Evolutionary conservation across 345 rosid genomes (phyloP), one percentile per base, ranked within the genome.

Genomic region (Firmiana major): DNA sequence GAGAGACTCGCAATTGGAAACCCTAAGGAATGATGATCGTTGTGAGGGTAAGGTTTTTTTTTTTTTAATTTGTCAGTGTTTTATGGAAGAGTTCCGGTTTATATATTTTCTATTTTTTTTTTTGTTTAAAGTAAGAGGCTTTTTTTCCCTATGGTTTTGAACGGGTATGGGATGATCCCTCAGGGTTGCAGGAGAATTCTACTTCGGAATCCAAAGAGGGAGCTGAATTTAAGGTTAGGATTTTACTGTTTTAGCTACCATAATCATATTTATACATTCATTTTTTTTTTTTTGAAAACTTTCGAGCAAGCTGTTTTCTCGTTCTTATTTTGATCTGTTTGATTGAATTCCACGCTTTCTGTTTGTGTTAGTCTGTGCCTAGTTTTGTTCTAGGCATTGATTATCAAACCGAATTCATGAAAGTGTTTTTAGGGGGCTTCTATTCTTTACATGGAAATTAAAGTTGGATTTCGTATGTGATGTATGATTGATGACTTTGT

Each of bases 1-100:
- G 58, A 70, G n/a, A 70, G 59, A 17, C 40, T 70, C 59, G 15
- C 22, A 48, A 69, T 69, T 26, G 22, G 42, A 69, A 70, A 70
- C 74, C 57, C 58, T 70, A 48, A 28, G 4, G n/a, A 70, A 16
- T 28, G 59, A 16, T 28, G 74, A 70, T 70, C 74, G 43, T 48
- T 70, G 22, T 48, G 24, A 49, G 0, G 58, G 74, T 70, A 48
- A 19, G 53, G 2, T 43, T 43, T 21, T 64, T 3, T 3, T 1
- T 63, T 19, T 63, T 63, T 13, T 38, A 0, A 3, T 38, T 38
- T 38, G 12, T 42, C 24, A 36, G 45, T 63, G 43, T 63, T 34
- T 64, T 36, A 64, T 64, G 22, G 24, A 36, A 19, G 24, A 64
- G 8, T 64, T 64, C 19, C 4, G 6, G 58, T 1, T 53, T 53